Evolutionary conservation across 495 filamentous ascomycete species (phyloP).

Genomic region (Friedmanniomyces simplex): DNA sequence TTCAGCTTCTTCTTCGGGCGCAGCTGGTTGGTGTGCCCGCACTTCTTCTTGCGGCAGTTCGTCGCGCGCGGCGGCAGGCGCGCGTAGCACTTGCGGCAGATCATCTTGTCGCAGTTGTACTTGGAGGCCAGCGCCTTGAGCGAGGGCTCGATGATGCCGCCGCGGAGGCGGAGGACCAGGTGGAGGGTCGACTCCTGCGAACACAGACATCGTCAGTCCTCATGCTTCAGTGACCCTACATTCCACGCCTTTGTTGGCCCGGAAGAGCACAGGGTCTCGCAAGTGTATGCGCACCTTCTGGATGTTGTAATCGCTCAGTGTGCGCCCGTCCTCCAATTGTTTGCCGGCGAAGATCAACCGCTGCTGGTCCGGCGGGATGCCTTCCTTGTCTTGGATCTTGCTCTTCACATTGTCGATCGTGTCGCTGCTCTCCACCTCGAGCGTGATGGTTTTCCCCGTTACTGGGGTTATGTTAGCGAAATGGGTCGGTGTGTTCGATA

Average conservation of each 20-base stretch:
- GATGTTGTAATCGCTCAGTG: slow-evolving; percentile 99
- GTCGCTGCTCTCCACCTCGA: slow-evolving; percentile 75
- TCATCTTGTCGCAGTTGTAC: slow-evolving; percentile 99
- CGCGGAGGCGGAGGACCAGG: slow-evolving; percentile 97
- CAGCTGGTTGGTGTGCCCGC: slow-evolving; percentile 98
- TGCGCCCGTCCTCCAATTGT: slow-evolving; percentile 98
- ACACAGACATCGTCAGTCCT: background rate
- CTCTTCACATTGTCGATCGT: slow-evolving; percentile 63
- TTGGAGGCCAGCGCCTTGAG: slow-evolving; percentile 96
- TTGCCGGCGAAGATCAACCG: slow-evolving; percentile 99
- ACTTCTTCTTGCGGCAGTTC: slow-evolving; percentile 99
- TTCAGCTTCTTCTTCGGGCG: slow-evolving; percentile 99
- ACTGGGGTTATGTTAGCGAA: background rate
- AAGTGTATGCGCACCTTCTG: slow-evolving; percentile 67
- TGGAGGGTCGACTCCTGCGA: slow-evolving; percentile 95
- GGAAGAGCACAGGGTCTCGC: background rate
- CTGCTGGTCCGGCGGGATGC: slow-evolving; percentile 98
- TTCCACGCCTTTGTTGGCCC: no score
- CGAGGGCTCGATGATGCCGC: slow-evolving; percentile 98
- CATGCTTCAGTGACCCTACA: background rate
- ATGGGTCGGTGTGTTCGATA: no score
- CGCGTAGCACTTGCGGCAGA: slow-evolving; percentile 99
- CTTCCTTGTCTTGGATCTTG: slow-evolving; percentile 94
- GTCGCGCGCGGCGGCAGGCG: slow-evolving; percentile 96
- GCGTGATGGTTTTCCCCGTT: slow-evolving; percentile 93